These are phyloP conservation scores for Starmerella gropengiesseri DNA, from an alignment of 805 yeast genomes.

Conservation along the genomic window DNA sequence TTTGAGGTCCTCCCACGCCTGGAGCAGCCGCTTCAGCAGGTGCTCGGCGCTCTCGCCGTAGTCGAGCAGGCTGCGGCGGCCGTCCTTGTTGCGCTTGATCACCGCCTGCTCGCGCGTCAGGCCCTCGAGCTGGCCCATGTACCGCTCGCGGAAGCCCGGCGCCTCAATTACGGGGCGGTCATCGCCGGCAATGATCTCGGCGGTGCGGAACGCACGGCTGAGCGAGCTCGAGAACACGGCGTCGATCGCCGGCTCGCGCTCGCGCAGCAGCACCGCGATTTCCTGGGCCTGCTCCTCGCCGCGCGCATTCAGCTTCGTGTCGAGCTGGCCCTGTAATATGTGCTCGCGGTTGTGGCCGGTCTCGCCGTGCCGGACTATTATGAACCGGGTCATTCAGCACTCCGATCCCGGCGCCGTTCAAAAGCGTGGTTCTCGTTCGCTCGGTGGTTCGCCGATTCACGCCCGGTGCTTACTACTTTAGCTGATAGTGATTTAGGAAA, in stretches of 20 bases:
- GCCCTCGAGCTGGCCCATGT: constrained; percentile 23
- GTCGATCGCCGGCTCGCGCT: constrained; percentile 15
- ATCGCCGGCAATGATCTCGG: constrained; percentile 17
- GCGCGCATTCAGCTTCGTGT: constrained; percentile 19
- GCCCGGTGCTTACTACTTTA: too few relatives aligned
- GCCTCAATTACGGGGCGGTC: not conserved
- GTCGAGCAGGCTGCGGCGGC: constrained; percentile 7
- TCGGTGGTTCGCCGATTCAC: too few relatives aligned
- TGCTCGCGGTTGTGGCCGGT: constrained; percentile 21
- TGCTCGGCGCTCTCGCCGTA: constrained; percentile 20
- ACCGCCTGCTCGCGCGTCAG: constrained; percentile 17
- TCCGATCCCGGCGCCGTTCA: too few relatives aligned
- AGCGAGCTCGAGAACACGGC: constrained; percentile 21
- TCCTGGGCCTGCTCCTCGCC: constrained; percentile 23
- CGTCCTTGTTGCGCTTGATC: constrained; percentile 7
- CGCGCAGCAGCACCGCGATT: constrained; percentile 10
- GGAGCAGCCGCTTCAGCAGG: constrained; percentile 11
- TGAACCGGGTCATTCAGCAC: constrained; percentile 13
- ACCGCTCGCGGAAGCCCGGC: constrained; percentile 21
- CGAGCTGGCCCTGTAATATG: constrained; percentile 23
- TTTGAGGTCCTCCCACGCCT: constrained; percentile 11
- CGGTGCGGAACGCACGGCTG: constrained; percentile 22
- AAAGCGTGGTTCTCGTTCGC: too few relatives aligned
- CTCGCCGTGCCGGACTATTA: constrained; percentile 24
- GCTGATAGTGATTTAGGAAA: too few relatives aligned